phyloP scores from a whole-genome alignment of 2,329 filamentous ascomycete genomes.

The Aureobasidium uvarum region DNA sequence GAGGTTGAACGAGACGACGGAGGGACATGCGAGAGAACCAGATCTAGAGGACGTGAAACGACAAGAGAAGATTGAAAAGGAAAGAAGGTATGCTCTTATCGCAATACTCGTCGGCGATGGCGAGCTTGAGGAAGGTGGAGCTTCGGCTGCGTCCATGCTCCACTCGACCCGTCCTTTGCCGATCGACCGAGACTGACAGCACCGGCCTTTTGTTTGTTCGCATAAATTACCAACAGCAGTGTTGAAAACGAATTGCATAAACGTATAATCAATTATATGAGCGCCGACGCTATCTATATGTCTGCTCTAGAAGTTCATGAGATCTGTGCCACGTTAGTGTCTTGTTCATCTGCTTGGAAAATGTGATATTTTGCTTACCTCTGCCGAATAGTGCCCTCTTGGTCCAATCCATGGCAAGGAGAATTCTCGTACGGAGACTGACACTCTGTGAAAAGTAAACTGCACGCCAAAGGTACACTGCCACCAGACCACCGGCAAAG shows the following conservation, averaged over 20 bases:
- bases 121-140: conserved; percentile 15
- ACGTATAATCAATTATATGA: conserved; percentile 21
- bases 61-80: not conserved
- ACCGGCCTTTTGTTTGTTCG: not conserved
- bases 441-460: conserved; percentile 98
- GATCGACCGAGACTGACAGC: conserved; percentile 19
- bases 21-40: conserved; percentile 16
- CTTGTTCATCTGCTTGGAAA: not conserved
- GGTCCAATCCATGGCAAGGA: conserved; percentile 98
- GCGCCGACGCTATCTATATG: conserved; percentile 9
- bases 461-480: conserved; percentile 93
- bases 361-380: conserved; percentile 60
- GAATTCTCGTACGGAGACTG: conserved; percentile 79
- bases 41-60: not conserved
- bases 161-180: conserved; percentile 20
- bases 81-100: conserved; percentile 10
- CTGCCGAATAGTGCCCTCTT: conserved; percentile 93
- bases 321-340: conserved; percentile 27
- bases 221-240: not conserved
- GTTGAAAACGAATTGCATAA: not conserved
- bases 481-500: conserved; percentile 78
- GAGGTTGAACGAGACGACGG: not conserved
- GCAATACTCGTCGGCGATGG: not conserved
- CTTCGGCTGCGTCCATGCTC: conserved; percentile 4
- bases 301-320: conserved; percentile 30